Conservation (phyloP, 1,284 basidiomycete genomes). For the Pyrrhoderma lamaoense region DNA sequence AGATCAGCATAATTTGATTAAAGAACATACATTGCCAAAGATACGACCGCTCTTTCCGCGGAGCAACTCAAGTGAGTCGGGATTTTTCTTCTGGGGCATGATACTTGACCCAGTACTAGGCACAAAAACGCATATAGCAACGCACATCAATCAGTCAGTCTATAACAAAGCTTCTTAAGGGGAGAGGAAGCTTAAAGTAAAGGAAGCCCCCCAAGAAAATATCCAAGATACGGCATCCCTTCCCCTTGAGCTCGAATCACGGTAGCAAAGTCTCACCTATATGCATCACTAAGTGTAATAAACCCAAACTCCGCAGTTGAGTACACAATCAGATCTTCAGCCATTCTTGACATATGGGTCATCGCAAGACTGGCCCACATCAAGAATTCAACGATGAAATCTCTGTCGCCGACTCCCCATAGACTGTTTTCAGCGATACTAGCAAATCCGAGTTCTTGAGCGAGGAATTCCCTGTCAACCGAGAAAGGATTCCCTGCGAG, state of each 20-base stretch:
- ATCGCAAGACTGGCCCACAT: slow-evolving; percentile 94
- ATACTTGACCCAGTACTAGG: slow-evolving; percentile 93
- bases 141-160: neutral
- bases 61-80: slow-evolving; percentile 91
- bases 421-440: slow-evolving; percentile 88
- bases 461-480: slow-evolving; percentile 86
- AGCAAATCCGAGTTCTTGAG: slow-evolving; percentile 77
- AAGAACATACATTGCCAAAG: slow-evolving; percentile 72
- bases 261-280: slow-evolving; percentile 51
- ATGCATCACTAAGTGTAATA: slow-evolving; percentile 89
- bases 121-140: slow-evolving; percentile 8
- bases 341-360: slow-evolving; percentile 90
- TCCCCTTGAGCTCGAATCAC: no score
- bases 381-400: slow-evolving; percentile 95
- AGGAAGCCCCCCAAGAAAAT: neutral
- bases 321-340: slow-evolving; percentile 96
- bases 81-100: slow-evolving; percentile 99
- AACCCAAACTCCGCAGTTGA: slow-evolving; percentile 97
- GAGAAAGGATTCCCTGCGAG: slow-evolving; percentile 91
- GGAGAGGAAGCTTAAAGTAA: neutral
- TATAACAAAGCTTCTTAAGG: no score
- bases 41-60: slow-evolving; percentile 93
- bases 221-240: no score
- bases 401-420: slow-evolving; percentile 93
- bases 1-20: neutral